phyloP scores from a whole-genome alignment of 129 eudicot genomes.

The Apium graveolens region DNA sequence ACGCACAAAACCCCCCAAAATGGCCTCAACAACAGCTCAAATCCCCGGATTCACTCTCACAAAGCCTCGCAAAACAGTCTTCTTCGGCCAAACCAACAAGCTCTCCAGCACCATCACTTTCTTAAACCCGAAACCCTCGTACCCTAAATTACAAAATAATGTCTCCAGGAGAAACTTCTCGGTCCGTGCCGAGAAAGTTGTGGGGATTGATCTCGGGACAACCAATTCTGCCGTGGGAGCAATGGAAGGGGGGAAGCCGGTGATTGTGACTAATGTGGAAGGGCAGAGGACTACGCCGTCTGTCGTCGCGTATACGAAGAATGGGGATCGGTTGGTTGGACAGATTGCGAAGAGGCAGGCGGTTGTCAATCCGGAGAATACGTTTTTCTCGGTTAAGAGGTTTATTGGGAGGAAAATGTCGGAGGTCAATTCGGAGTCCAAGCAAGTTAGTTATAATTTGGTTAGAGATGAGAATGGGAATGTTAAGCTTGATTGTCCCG shows the following conservation, averaged over 20 bases:
- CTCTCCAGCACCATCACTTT: conserved; percentile 26
- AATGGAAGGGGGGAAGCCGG: conserved; percentile 95
- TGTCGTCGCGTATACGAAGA: conserved; percentile 89
- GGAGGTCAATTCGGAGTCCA: conserved; percentile 89
- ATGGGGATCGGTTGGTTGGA: conserved; percentile 77
- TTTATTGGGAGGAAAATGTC: conserved; percentile 94
- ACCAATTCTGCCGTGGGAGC: conserved; percentile 96
- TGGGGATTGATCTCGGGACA: conserved; percentile 88
- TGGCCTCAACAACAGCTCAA: conserved; percentile 65
- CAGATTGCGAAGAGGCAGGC: conserved; percentile 98
- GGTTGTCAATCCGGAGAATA: conserved; percentile 89
- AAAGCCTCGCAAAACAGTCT: conserved; percentile 24
- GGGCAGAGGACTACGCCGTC: conserved; percentile 97
- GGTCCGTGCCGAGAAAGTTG: conserved; percentile 79
- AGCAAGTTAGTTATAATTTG: conserved; percentile 85
- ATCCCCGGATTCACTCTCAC: conserved; percentile 35
- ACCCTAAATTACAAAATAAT: conserved; percentile 16
- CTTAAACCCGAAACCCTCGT: conserved; percentile 19
- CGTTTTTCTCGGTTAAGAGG: conserved; percentile 82
- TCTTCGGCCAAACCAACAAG: conserved; percentile 45
- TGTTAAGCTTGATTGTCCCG: conserved; percentile 94
- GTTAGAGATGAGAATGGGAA: conserved; percentile 91
- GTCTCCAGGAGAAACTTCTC: conserved; percentile 16
- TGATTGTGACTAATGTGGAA: conserved; percentile 78
- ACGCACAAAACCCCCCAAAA: not conserved